phyloP scores from a whole-genome alignment of 2,329 filamentous ascomycete genomes.

The Pestalotiopsis sp. region DNA sequence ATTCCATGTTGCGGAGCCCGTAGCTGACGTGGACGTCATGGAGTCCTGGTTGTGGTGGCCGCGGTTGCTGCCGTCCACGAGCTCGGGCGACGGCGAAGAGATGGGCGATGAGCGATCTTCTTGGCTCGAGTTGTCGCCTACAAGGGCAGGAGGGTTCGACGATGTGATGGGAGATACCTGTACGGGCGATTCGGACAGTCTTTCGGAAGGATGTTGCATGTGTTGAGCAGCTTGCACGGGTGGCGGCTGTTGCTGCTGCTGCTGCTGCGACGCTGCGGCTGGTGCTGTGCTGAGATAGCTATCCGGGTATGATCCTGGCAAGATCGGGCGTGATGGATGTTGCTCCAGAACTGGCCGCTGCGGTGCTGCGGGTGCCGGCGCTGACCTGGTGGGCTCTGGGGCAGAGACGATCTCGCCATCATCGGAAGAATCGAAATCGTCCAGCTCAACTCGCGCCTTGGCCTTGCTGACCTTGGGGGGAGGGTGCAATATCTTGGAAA shows the following conservation, averaged over 20 bases:
- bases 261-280: constrained; percentile 29
- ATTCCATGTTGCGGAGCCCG: constrained; percentile 74
- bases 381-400: constrained; percentile 15
- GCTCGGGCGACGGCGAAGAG: constrained; percentile 67
- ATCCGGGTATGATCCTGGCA: constrained; percentile 44
- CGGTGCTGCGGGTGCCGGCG: constrained; percentile 5
- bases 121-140: constrained; percentile 72
- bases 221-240: constrained; percentile 33
- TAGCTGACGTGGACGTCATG: constrained; percentile 56
- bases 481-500: constrained; percentile 46
- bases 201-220: constrained; percentile 35
- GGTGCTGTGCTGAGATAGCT: constrained; percentile 35
- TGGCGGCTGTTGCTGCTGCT: not conserved
- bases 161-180: constrained; percentile 60
- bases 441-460: constrained; percentile 66
- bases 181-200: constrained; percentile 69
- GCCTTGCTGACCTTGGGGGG: constrained; percentile 61
- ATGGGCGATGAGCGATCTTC: constrained; percentile 65
- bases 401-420: constrained; percentile 36
- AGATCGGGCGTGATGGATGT: constrained; percentile 32
- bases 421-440: constrained; percentile 68
- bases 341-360: constrained; percentile 25
- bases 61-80: constrained; percentile 51
- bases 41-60: constrained; percentile 48
- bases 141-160: constrained; percentile 65